Percentiles rank a stretch among this genome's conserved stretches.
Evolutionary conservation across 1,284 basidiomycete genomes (phyloP).

Genomic region (Microbotryomycetes sp.): DNA sequence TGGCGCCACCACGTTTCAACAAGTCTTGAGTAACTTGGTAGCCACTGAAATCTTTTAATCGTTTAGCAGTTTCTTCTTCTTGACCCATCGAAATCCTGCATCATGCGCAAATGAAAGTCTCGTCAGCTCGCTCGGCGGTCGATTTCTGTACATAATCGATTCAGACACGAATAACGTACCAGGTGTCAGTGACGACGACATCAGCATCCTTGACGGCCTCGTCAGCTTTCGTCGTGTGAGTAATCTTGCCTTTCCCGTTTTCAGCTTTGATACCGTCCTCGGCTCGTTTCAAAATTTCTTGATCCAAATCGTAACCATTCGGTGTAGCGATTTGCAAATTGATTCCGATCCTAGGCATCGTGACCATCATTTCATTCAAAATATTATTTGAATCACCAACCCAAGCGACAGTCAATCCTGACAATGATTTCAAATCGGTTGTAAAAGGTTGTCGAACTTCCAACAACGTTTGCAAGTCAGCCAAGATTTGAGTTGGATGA

Average conservation of each 20-base stretch:
- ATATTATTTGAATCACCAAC: conserved; percentile 96
- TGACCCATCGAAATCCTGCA: conserved; percentile 96
- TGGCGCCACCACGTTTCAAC: conserved; percentile 42
- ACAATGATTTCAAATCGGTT: conserved; percentile 40
- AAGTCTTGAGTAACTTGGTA: conserved; percentile 84
- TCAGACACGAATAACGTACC: conserved; percentile 50
- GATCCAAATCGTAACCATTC: conserved; percentile 67
- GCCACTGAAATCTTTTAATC: conserved; percentile 78
- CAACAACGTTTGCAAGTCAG: conserved; percentile 83
- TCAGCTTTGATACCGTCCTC: conserved; percentile 38
- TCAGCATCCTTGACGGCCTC: conserved; percentile 87
- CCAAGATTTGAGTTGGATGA: conserved; percentile 94
- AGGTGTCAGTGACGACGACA: conserved; percentile 91
- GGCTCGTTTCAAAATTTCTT: conserved; percentile 71
- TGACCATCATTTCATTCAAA: conserved; percentile 93
- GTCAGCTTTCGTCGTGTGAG: conserved; percentile 68
- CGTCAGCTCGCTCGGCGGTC: too few relatives aligned
- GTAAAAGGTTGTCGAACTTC: conserved; percentile 50
- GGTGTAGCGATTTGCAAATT: conserved; percentile 76
- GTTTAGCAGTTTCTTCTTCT: conserved; percentile 85
- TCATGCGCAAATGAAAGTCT: too few relatives aligned
- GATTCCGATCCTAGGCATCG: conserved; percentile 86
- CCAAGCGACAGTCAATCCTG: conserved; percentile 72
- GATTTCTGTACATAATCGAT: too few relatives aligned
- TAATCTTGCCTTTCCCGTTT: conserved; percentile 50